Percentiles rank a stretch among this genome's conserved stretches.
Evolutionary conservation across 192 early-diverging fungal genomes (phyloP).

Genomic region (Backusella morwellensis): DNA sequence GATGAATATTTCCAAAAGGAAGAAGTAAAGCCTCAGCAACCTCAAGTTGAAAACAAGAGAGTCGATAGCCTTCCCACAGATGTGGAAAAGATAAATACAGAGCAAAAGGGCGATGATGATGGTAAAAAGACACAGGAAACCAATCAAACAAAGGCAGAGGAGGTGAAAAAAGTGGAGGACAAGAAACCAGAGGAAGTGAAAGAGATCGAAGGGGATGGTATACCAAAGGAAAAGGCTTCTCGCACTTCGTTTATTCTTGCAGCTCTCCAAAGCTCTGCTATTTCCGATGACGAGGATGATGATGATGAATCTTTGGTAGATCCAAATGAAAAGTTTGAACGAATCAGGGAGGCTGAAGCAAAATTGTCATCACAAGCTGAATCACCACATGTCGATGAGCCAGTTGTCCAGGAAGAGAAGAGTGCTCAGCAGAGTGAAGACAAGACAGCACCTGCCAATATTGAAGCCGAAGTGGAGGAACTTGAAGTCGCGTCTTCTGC

Average conservation of each 20-base stretch:
- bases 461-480: conserved; percentile 5
- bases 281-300: conserved; percentile 5
- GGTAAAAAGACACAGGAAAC: neutral
- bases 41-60: neutral
- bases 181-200: neutral
- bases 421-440: neutral
- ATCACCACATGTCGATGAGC: neutral
- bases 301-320: conserved; percentile 8
- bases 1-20: conserved; percentile 18
- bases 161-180: neutral
- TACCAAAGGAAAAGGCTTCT: neutral
- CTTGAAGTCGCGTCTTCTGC: neutral
- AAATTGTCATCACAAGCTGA: neutral
- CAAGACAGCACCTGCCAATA: neutral
- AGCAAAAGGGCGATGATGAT: neutral
- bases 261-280: neutral
- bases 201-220: neutral
- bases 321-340: conserved; percentile 12
- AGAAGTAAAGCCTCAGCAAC: neutral
- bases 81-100: neutral
- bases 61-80: neutral
- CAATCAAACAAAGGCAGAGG: neutral
- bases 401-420: neutral
- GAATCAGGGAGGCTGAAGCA: neutral
- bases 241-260: conserved; percentile 12